Evolutionary conservation across 2,329 filamentous ascomycete species (phyloP), one percentile per base, ranked within the genome.

Genomic region (Sporothrix inflata): DNA sequence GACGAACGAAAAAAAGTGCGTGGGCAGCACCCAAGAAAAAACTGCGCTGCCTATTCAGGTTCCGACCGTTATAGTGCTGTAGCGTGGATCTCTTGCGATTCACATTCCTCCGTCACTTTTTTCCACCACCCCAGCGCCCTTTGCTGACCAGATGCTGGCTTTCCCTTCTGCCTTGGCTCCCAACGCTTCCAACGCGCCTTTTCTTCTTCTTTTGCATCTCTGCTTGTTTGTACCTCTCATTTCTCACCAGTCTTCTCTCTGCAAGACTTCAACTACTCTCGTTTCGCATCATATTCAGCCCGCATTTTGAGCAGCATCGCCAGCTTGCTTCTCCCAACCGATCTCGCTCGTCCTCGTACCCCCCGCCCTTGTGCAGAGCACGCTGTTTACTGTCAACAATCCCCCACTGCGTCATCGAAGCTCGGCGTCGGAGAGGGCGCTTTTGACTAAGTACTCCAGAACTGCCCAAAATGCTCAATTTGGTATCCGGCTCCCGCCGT

Each of bases 401-500:
- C 34, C 38, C 2, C 38, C 21, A 27, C 60, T 65, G 60, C 66
- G 49, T 69, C 51, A 47, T 60, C 67, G 21, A 69, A 60, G 38
- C 67, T 60, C 51, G 8, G 51, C 67, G 51, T 60, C 51, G 14
- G n/a, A 55, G 3, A 69, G 30, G 30, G 47, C 34, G 66, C 66
- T 55, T 45, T 53, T 12, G 63, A 16, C 30, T 19, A 38, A 51
- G 45, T 21, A 45, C 49, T 60, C 24, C 40, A 61, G 6, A 45
- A 12, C 6, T 55, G 24, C 14, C 38, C 69, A 55, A n/a, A n/a
- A 75, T 75, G 74, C 65, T 75, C 66, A 73, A 63, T 38, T 24
- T 75, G 16, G 72, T 74, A 9, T 60, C 70, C 40, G 69, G 45
- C 61, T 57, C 70, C 30, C 80, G 80, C 70, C 79, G 78, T 30